Evolutionary conservation across 2,329 filamentous ascomycete species (phyloP), one percentile per base, ranked within the genome.

Genomic region (Trichophaea hybrida): DNA sequence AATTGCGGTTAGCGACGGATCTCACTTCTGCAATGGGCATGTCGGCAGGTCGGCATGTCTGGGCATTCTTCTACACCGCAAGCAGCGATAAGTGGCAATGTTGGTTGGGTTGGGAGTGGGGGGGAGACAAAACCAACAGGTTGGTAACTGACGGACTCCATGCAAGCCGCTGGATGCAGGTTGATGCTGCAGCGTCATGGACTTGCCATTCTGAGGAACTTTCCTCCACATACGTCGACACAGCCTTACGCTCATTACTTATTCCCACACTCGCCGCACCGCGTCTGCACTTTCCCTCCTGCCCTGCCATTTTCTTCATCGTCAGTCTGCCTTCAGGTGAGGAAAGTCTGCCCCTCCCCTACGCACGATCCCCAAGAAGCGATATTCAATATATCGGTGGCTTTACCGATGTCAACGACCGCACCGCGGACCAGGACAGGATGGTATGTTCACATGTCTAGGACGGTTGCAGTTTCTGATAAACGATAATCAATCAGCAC

Each of bases 351-450:
- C 40, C 40, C 15, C 15, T 24, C 24, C 24, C 24, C 24, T 24
- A 46, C 40, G 40, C n/a, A 12, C 5, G n/a, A 51, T 6, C 48
- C 12, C 15, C 48, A 51, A 51, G 15, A 24, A 51, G 6, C 48
- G 24, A 24, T 24, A 24, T 24, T 24, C 24, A 24, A 24, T 24
- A 24, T 24, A 24, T 3, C 24, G 24, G 24, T 24, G 24, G 24
- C 24, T 24, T 24, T 17, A 6, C 34, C 15, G 10, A 55, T 55
- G 53, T 31, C 53, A 10, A 46, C 53, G 13, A 46, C 53, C n/a
- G 40, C 53, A 10, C 53, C 53, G 17, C 13, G 53, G 40, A 55
- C 53, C 10, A 40, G 53, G 38, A 55, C 53, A 12, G 53, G 53
- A 32, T 55, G 53, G 53, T 55, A 35, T 10, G 53, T 44, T 40